Percentiles rank a stretch among this genome's conserved stretches.
Evolutionary conservation across 2,329 filamentous ascomycete genomes (phyloP).

Genomic region (Botrytis pseudocinerea): DNA sequence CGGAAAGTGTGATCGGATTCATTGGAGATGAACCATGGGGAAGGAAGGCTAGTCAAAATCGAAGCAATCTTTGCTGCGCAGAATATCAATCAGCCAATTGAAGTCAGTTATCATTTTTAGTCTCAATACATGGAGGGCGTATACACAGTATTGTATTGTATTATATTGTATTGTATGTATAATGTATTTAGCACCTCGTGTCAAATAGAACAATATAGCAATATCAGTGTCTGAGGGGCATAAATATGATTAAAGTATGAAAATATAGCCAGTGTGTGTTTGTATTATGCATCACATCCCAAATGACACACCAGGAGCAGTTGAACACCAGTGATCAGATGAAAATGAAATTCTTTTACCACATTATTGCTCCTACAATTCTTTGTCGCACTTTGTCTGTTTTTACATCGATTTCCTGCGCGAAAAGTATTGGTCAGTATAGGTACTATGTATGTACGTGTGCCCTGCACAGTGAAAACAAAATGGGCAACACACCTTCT

Average conservation of each 20-base stretch:
- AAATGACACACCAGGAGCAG: background rate
- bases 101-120: background rate
- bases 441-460: background rate
- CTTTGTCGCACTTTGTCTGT: constrained; percentile 11
- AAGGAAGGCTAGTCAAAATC: no score
- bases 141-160: background rate
- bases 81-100: background rate
- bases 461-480: background rate
- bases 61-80: background rate
- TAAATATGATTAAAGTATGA: background rate
- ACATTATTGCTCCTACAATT: constrained; percentile 16
- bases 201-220: background rate
- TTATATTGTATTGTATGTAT: background rate
- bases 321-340: background rate
- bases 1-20: background rate
- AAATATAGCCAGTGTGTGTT: background rate
- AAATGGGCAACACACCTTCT: constrained; percentile 32
- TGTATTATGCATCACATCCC: background rate
- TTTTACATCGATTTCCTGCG: constrained; percentile 27
- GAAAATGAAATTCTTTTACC: background rate
- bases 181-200: background rate
- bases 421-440: background rate
- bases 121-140: background rate
- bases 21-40: background rate
- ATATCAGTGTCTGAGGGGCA: background rate